These are phyloP conservation scores for Eucalyptus polyanthemos DNA, from an alignment of 345 rosid species.

Conservation along the genomic window DNA sequence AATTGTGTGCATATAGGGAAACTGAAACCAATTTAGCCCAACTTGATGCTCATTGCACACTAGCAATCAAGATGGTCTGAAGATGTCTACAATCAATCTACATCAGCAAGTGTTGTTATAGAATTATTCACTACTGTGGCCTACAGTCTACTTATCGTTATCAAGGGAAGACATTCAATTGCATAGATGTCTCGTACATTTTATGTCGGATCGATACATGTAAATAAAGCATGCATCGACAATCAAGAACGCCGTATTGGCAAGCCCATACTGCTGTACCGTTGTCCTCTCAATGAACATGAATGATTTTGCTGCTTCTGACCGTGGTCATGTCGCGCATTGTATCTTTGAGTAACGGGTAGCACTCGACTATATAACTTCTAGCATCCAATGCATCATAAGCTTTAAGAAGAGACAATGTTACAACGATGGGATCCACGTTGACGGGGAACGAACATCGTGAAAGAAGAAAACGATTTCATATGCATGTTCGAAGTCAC, in stretches of 20 bases:
- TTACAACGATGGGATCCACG: background rate
- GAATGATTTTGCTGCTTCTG: background rate
- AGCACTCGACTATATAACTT: background rate
- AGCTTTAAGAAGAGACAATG: background rate
- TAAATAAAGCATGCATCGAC: background rate
- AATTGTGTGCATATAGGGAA: background rate
- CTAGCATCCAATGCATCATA: background rate
- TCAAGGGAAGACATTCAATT: background rate
- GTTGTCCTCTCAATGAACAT: background rate
- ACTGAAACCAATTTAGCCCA: background rate
- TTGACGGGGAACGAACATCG: background rate
- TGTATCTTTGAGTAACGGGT: background rate
- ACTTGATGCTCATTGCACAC: background rate
- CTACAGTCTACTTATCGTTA: background rate
- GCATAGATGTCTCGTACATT: background rate
- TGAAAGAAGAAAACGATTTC: background rate
- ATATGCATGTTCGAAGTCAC: background rate
- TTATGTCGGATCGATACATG: background rate
- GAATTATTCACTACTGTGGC: background rate
- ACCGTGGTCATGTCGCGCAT: background rate
- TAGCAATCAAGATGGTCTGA: background rate
- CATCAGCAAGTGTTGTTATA: background rate
- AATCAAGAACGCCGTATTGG: background rate
- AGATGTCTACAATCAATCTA: background rate
- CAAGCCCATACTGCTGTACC: background rate